Percentiles rank a stretch among this genome's conserved stretches.
Conservation (phyloP, 495 filamentous ascomycete species). For the Lentithecium fluviatile region DNA sequence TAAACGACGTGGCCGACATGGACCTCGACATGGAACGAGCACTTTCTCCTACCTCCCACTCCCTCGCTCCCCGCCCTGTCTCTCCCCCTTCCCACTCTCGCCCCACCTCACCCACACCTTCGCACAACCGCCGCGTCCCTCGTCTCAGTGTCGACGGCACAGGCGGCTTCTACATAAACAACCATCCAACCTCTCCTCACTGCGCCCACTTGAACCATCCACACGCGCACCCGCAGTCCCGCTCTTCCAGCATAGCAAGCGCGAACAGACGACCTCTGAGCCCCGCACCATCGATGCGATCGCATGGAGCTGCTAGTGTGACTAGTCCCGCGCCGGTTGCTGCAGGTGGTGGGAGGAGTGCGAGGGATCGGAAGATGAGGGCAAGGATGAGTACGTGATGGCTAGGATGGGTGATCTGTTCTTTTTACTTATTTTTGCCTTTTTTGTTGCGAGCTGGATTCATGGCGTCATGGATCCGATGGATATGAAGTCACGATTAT, state of each 20-base stretch:
- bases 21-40: slow-evolving; percentile 16
- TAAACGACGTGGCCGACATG: background rate
- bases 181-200: background rate
- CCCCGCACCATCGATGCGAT: background rate
- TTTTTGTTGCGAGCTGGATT: background rate
- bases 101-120: background rate
- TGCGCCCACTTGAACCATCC: slow-evolving; percentile 13
- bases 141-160: slow-evolving; percentile 2
- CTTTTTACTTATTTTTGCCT: too few species aligned
- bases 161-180: slow-evolving; percentile 6
- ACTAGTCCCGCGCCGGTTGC: background rate
- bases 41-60: background rate
- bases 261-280: background rate
- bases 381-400: slow-evolving; percentile 23
- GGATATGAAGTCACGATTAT: too few species aligned
- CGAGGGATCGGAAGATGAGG: slow-evolving; percentile 30
- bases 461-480: background rate
- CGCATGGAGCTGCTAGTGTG: background rate
- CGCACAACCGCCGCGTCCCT: background rate
- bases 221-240: slow-evolving; percentile 2
- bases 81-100: background rate
- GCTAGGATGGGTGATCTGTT: too few species aligned
- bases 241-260: slow-evolving; percentile 7
- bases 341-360: slow-evolving; percentile 29
- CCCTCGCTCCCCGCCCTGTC: background rate